Conservation (phyloP, 1,139 yeast genomes). For the Suhomyces bokatorum region DNA sequence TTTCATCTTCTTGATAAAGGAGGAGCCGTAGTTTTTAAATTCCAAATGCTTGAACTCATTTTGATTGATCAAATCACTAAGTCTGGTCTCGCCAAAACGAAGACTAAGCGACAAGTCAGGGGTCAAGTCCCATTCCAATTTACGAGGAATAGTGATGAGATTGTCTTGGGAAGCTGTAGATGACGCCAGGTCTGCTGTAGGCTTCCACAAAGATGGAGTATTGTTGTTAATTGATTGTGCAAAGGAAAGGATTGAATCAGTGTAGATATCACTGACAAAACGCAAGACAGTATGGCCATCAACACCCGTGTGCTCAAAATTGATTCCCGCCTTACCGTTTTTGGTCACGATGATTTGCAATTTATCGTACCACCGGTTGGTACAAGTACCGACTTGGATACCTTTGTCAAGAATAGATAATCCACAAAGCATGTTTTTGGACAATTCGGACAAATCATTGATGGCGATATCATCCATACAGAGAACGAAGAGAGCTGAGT, state of each 20-base stretch:
- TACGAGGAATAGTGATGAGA: constrained; percentile 71
- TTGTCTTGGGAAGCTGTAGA: constrained; percentile 9
- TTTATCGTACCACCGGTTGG: constrained; percentile 94
- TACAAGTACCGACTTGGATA: constrained; percentile 89
- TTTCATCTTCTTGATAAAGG: constrained; percentile 78
- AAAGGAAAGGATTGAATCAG: constrained; percentile 84
- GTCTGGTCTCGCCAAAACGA: constrained; percentile 87
- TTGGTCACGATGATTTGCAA: constrained; percentile 85
- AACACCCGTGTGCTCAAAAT: constrained; percentile 93
- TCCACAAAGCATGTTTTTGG: constrained; percentile 86
- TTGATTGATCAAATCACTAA: constrained; percentile 84
- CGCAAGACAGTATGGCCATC: constrained; percentile 93
- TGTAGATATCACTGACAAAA: constrained; percentile 85
- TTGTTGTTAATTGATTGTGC: constrained; percentile 81
- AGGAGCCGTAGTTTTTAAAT: constrained; percentile 74
- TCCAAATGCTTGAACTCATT: constrained; percentile 84
- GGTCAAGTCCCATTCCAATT: constrained; percentile 85
- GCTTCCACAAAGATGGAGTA: constrained; percentile 76
- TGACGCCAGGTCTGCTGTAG: constrained; percentile 6
- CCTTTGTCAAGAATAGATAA: constrained; percentile 77
- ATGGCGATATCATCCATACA: constrained; percentile 80
- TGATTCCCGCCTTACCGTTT: constrained; percentile 90
- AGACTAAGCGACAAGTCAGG: constrained; percentile 74
- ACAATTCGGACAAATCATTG: constrained; percentile 63
- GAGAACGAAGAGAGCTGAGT: constrained; percentile 76